A percentile compares a stretch with the other conserved stretches of the same genome.
phyloP scores from a whole-genome alignment of 2,329 filamentous ascomycete genomes.

The Fusarium sp. region DNA sequence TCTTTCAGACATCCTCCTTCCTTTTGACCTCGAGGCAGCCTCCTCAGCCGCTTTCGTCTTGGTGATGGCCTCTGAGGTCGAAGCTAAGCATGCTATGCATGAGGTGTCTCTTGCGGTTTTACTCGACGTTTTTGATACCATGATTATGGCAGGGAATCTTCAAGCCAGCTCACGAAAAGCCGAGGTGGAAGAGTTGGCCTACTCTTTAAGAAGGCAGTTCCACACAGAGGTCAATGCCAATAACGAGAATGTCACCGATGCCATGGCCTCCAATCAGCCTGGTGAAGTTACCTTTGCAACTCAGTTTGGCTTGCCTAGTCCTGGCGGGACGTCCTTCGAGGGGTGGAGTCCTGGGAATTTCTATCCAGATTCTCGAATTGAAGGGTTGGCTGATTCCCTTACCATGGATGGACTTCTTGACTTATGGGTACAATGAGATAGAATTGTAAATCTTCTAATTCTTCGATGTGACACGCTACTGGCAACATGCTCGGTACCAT shows the following conservation, averaged over 20 bases:
- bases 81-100: background rate
- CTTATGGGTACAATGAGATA: constrained; percentile 1
- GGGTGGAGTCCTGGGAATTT: background rate
- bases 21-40: constrained; percentile 19
- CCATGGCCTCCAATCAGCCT: background rate
- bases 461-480: background rate
- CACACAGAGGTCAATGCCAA: background rate
- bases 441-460: background rate
- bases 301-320: constrained; percentile 6
- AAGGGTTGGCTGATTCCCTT: constrained; percentile 6
- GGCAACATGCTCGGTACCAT: background rate
- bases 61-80: constrained; percentile 9
- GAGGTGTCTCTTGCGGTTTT: constrained; percentile 1
- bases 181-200: constrained; percentile 13
- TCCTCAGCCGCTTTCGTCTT: constrained; percentile 18
- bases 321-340: background rate
- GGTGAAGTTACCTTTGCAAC: background rate
- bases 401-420: background rate
- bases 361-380: background rate
- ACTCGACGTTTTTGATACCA: constrained; percentile 2
- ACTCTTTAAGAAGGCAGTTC: background rate
- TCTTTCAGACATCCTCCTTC: constrained; percentile 5
- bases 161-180: constrained; percentile 3
- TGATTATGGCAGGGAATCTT: constrained; percentile 3
- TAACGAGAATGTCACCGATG: background rate